phyloP scores from a whole-genome alignment of 768 basidiomycete genomes.

The Phaeotremella skinneri region DNA sequence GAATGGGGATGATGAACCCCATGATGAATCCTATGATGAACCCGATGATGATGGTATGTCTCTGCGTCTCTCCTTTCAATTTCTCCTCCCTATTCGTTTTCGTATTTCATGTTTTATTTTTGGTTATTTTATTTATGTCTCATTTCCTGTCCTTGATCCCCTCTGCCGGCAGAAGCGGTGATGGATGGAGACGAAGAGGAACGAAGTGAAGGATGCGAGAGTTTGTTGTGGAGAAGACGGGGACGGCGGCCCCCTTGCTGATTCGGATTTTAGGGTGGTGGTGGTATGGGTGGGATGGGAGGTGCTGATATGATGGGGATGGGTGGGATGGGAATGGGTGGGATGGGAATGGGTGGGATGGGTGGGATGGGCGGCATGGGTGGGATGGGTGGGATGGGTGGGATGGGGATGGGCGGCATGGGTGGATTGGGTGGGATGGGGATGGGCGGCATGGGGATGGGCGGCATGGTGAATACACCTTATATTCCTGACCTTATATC shows the following conservation, averaged over 20 bases:
- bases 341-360: conserved; percentile 47
- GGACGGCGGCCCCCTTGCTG: neutral
- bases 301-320: conserved; percentile 44
- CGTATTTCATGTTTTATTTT: no score
- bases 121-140: no score
- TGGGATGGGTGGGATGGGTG: conserved; percentile 56
- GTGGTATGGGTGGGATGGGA: conserved; percentile 53
- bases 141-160: no score
- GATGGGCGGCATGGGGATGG: conserved; percentile 36
- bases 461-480: conserved; percentile 13
- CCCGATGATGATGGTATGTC: conserved; percentile 27
- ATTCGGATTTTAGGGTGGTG: conserved; percentile 51
- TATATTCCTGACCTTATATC: neutral
- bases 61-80: no score
- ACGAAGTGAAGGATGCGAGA: conserved; percentile 25
- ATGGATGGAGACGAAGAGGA: conserved; percentile 20
- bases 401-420: conserved; percentile 54
- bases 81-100: no score
- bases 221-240: neutral
- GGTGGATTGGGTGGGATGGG: conserved; percentile 62
- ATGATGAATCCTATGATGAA: conserved; percentile 39
- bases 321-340: conserved; percentile 48
- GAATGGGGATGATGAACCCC: conserved; percentile 34
- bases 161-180: conserved; percentile 8
- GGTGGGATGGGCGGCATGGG: conserved; percentile 61